Conservation (phyloP, 192 early-diverging fungal species). For the Backusella psychrophila region DNA sequence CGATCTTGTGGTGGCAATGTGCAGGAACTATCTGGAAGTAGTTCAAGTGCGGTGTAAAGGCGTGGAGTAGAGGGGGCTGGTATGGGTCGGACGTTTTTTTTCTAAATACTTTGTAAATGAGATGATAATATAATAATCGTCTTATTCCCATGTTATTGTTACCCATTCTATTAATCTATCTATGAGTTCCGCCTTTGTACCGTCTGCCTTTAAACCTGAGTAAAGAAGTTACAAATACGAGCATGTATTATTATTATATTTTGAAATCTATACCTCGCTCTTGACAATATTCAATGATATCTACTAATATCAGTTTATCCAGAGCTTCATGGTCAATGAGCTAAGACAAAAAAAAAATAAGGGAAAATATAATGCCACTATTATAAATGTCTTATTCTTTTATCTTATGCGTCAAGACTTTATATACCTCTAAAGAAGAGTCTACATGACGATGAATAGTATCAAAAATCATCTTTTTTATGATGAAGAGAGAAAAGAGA, state of each 20-base stretch:
- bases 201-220: constrained; percentile 48
- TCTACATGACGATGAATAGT: constrained; percentile 57
- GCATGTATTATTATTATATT: not conserved
- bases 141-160: constrained; percentile 2
- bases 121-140: not conserved
- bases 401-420: not conserved
- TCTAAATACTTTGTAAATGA: constrained; percentile 27
- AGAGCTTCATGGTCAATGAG: constrained; percentile 48
- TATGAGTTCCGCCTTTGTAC: constrained; percentile 62
- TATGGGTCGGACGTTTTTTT: constrained; percentile 62
- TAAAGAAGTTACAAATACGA: not conserved
- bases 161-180: constrained; percentile 61
- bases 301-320: constrained; percentile 61
- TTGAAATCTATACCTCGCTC: constrained; percentile 51
- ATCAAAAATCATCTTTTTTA: constrained; percentile 38
- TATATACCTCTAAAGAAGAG: constrained; percentile 45
- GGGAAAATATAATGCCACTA: not conserved
- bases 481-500: not conserved
- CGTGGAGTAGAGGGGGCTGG: constrained; percentile 68
- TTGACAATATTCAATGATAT: constrained; percentile 68
- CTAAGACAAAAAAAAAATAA: not conserved
- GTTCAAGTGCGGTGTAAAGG: constrained; percentile 42
- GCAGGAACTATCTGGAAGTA: constrained; percentile 31
- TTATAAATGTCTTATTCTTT: not conserved
- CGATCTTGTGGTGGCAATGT: constrained; percentile 18